Evolutionary conservation across 768 basidiomycete species (phyloP), one percentile per base, ranked within the genome.

Genomic region (Albatrellus ellisii): DNA sequence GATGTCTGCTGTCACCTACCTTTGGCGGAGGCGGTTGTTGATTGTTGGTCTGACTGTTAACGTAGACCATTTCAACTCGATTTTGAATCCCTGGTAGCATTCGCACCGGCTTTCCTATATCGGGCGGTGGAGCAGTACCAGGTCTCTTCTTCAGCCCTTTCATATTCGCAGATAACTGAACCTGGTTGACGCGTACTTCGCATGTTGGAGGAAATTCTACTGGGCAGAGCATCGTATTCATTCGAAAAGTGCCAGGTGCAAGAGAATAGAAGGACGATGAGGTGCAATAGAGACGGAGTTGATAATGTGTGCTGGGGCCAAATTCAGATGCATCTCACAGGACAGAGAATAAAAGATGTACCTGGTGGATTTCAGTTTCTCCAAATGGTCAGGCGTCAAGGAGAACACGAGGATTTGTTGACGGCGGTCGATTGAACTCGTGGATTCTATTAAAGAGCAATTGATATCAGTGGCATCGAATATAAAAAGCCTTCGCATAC

Each of bases 91-190:
- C 63, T 49, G 66, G 63, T 28, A 63, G 62, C 26, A 73, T 51
- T 42, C 65, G 58, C 14, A 69, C 55, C 15, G 32, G 58, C 49
- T 57, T 65, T 22, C 65, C 63, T 40, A 77, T 57, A 56, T 90
- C 81, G 1, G 88, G 79, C 5, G 90, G 90, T n/a, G 90, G 88
- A 1, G 89, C 86, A 32, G 87, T 92, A 3, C 90, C 90, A 22
- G 88, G 83, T 52, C 86, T 91, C 68, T 95, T 95, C 70, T 95
- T 95, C 56, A 94, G 62, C 4, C 91, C 91, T 58, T 89, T 89
- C 48, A 90, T 59, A 57, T 81, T 91, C 27, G 80, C 86, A 15
- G 65, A 64, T 24, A 94, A 62, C 41, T 74, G 68, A 2, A 65
- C 65, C 42, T 63, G 68, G 59, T 95, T 94, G 28, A 92, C 75